Base-by-base conservation (phyloP, 2,329 filamentous ascomycete species). In the Plenodomus biglobosus region DNA sequence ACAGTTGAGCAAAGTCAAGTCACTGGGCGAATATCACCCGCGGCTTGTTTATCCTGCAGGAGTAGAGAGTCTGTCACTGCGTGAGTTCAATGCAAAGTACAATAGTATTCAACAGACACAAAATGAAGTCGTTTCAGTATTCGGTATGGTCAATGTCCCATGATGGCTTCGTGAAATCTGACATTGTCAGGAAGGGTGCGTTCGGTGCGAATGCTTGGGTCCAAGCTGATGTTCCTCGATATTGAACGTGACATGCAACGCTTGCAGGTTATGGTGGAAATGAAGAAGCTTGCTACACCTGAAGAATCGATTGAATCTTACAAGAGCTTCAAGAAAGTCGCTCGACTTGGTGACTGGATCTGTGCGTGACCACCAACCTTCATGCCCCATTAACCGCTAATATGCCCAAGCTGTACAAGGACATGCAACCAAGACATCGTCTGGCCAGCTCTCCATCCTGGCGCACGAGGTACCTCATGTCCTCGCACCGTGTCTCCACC, bases 191-290 rank as follows among this genome's bases (percentile, higher is more conserved):
- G 91, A 72, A 90, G 90, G 68, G 80, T 96, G 55, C 79, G 80
- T 63, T 85, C 85, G 39, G 81, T 88, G 66, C 87, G 90, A 53
- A 78, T 82, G 40, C 81, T 84, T 45, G 86, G 92, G 58, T 85
- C 83, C 60, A 90, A 88, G 73, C 84, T 99, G 60, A 78, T 90
- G 55, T 99, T 99, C 71, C 71, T 96, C 58, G 88, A 94, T 72
- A 75, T 97, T 41, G 78, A 85, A 58, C 85, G 90, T 69, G 84
- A 90, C 66, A 86, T 85, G 48, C 75, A 84, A 58, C 82, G 80
- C 55, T 72, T 95, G 27, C 94, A 99, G 73, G 80, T 86, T 52
- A 84, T 95, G 76, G 80, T 88, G 70, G 88, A 88, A 71, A 78
- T 85, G 59, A 78, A 78, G 50, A 81, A 78, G 42, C 65, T 80